Conservation (phyloP, 768 basidiomycete genomes). For the Boletus eberwhitei region DNA sequence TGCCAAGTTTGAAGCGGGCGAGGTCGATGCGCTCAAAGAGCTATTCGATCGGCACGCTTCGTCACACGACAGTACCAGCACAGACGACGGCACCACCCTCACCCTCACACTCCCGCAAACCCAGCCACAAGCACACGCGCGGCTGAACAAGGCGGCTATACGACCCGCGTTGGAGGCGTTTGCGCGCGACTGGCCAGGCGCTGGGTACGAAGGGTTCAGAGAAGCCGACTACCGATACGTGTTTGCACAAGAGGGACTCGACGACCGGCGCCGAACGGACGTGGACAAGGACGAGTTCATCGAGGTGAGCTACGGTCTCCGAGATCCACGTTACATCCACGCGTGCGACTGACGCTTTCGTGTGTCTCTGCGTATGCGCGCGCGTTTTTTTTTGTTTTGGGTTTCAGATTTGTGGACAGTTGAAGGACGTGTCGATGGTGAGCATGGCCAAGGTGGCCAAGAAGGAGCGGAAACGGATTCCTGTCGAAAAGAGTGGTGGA, state of each 20-base stretch:
- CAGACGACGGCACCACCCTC: background rate
- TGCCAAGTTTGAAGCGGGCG: conserved; percentile 53
- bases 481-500: conserved; percentile 36
- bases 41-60: conserved; percentile 29
- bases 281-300: conserved; percentile 85
- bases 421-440: conserved; percentile 62
- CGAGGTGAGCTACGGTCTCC: conserved; percentile 45
- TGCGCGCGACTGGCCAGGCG: conserved; percentile 31
- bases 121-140: too few species aligned
- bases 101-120: too few species aligned
- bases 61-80: background rate
- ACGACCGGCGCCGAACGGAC: conserved; percentile 36
- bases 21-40: conserved; percentile 40
- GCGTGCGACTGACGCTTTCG: conserved; percentile 32
- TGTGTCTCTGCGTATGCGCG: too few species aligned
- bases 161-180: conserved; percentile 43
- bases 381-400: background rate
- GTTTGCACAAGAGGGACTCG: conserved; percentile 71
- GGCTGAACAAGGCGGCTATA: conserved; percentile 39
- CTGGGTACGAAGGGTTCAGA: conserved; percentile 58
- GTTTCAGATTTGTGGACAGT: conserved; percentile 63
- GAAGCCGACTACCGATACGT: conserved; percentile 71
- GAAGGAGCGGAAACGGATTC: conserved; percentile 45
- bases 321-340: conserved; percentile 19
- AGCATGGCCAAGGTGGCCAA: conserved; percentile 33